A percentile compares a stretch with the other conserved stretches of the same genome.
These are phyloP conservation scores for Salix koriyanagi DNA, from an alignment of 345 rosid species.

Conservation along the genomic window DNA sequence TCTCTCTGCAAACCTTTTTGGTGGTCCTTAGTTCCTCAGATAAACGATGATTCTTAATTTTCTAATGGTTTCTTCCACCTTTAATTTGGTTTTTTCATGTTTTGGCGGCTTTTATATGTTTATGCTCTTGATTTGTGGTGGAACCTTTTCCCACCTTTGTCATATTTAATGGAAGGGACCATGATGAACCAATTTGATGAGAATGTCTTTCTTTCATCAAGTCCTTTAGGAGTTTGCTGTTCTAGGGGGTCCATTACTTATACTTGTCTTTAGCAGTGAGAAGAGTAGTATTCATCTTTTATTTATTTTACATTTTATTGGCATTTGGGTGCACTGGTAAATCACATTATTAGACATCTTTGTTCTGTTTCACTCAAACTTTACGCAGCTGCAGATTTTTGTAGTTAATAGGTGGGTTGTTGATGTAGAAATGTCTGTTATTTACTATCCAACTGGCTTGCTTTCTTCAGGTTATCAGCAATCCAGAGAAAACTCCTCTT, in stretches of 20 bases:
- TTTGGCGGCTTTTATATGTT: background rate
- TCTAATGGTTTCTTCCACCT: background rate
- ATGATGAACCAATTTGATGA: conserved; percentile 1
- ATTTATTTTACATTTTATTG: background rate
- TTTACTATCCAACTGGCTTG: conserved; percentile 7
- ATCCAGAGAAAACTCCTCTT: conserved; percentile 94
- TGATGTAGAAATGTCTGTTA: conserved; percentile 14
- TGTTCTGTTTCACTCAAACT: background rate
- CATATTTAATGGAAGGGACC: background rate
- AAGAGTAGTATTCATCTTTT: background rate
- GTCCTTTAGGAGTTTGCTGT: background rate
- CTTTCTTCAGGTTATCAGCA: conserved; percentile 78
- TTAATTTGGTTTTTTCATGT: background rate
- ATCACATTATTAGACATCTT: too few species aligned
- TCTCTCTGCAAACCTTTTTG: conserved; percentile 11
- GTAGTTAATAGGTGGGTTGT: background rate
- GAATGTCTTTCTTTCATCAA: background rate
- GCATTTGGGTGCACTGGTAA: background rate
- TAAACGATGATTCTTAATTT: background rate
- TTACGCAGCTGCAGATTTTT: background rate
- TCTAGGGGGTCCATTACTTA: background rate
- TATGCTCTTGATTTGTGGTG: background rate
- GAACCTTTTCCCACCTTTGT: background rate
- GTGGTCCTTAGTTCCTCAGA: conserved; percentile 1
- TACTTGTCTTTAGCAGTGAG: background rate